These are phyloP conservation scores for Colletotrichum phormii DNA, from an alignment of 2,329 filamentous ascomycete genomes.

Conservation along the genomic window DNA sequence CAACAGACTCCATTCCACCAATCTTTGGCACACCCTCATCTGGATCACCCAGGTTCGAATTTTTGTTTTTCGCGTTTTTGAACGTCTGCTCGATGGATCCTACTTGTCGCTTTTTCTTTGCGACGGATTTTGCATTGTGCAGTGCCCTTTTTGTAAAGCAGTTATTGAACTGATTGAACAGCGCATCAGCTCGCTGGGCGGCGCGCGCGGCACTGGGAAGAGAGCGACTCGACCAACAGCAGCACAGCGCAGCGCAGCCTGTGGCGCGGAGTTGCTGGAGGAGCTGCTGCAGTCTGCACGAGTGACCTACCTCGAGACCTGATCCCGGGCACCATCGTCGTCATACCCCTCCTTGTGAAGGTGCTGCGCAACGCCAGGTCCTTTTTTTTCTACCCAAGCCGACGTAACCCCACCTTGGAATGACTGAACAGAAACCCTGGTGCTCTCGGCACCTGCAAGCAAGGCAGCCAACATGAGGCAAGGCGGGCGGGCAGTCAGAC, in stretches of 20 bases:
- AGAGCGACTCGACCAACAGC: not conserved
- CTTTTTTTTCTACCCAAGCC: slow-evolving; percentile 4
- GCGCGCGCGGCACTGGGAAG: too few species aligned
- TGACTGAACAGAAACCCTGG: not conserved
- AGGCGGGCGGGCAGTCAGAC: not conserved
- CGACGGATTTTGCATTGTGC: not conserved
- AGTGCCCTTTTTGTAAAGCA: too few species aligned
- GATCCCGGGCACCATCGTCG: slow-evolving; percentile 19
- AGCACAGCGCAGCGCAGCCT: not conserved
- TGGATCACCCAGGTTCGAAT: slow-evolving; percentile 43
- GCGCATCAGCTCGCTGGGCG: too few species aligned
- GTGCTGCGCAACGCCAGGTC: not conserved
- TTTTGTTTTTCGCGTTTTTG: slow-evolving; percentile 11
- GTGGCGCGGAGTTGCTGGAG: too few species aligned
- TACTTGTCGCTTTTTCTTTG: not conserved
- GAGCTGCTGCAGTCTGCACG: not conserved
- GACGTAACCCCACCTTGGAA: slow-evolving; percentile 10
- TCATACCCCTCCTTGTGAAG: slow-evolving; percentile 25
- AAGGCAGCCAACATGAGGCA: slow-evolving; percentile 4
- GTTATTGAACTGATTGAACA: not conserved
- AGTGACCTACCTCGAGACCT: not conserved
- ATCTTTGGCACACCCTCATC: slow-evolving; percentile 50
- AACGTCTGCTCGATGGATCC: not conserved
- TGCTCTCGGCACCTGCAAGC: not conserved
- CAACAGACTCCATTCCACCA: slow-evolving; percentile 53